Base-by-base conservation (phyloP, 2,329 filamentous ascomycete genomes). In the Aspergillus viridinutans region DNA sequence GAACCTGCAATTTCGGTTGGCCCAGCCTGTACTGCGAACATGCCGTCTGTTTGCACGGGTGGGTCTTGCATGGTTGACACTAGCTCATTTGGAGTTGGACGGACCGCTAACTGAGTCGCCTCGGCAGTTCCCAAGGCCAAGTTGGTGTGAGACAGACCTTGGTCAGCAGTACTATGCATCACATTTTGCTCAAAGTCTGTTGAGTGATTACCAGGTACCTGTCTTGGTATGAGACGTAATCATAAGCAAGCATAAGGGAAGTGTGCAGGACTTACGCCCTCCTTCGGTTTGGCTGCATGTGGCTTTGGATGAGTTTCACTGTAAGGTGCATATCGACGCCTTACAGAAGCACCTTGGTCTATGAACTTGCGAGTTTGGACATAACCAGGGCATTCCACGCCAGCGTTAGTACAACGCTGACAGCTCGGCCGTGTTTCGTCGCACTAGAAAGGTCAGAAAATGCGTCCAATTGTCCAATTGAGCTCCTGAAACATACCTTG, bases 321-420 rank as follows among this genome's bases (percentile, higher is more conserved):
- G 59, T 74, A 74, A 21, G 72, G 72, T 53, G 72, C 72, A 67
- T 73, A 74, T 32, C 72, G 66, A 17, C 71, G 70, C 50, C 74
- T 69, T 25, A 77, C 72, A 20, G 73, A 72, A 23, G 72, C 70
- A 5, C 74, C 74, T 55, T 77, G 73, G 52, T 77, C 74, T 49
- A 77, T 74, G 55, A 77, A 77, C 47, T 76, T 76, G 55, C 74
- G 73, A 23, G 69, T 75, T 53, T 75, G 72, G 21, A 75, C 69
- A 68, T 76, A 77, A n/a, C 74, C 74, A 0, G 74, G 73, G 49
- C 74, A 76, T 53, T 75, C 68, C 25, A 72, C 69, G 12, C 72
- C 72, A 6, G 74, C 69, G 49, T 68, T 65, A 28, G 64, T 64
- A 57, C 74, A 76, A 21, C 73, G 69, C 54, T 72, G 69, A 54